Conservation (phyloP, 306 rosid genomes). For the Sphenostylis stenocarpa region DNA sequence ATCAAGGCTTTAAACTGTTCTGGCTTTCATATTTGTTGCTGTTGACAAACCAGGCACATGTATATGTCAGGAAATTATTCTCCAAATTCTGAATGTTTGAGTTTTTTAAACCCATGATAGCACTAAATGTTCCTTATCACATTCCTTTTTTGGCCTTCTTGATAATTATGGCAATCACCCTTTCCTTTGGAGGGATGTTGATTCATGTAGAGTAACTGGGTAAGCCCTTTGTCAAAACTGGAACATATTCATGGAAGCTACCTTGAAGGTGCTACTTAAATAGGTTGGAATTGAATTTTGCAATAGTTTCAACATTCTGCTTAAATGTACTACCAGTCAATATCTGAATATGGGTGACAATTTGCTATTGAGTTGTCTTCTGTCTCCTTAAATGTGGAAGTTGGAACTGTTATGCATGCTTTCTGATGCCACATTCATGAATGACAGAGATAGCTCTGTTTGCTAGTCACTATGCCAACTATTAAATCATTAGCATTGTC, state of each 20-base stretch:
- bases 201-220: neutral
- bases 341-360: neutral
- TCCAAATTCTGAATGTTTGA: constrained; percentile 12
- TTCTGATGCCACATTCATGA: neutral
- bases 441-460: neutral
- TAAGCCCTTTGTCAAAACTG: constrained; percentile 5
- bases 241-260: constrained; percentile 2
- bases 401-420: neutral
- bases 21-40: neutral
- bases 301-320: constrained; percentile 9
- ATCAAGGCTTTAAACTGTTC: neutral
- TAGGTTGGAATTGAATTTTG: neutral
- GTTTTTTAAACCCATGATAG: constrained; percentile 4
- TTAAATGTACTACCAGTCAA: neutral
- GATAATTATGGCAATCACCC: constrained; percentile 11
- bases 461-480: neutral
- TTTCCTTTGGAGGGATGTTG: constrained; percentile 6
- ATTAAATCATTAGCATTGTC: neutral
- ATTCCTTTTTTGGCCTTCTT: constrained; percentile 3
- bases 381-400: neutral
- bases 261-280: neutral
- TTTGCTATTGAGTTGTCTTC: neutral
- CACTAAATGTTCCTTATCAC: neutral
- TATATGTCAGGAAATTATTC: neutral
- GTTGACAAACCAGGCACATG: neutral